Base-by-base conservation (phyloP, 768 basidiomycete genomes). In the Collybia sp. region DNA sequence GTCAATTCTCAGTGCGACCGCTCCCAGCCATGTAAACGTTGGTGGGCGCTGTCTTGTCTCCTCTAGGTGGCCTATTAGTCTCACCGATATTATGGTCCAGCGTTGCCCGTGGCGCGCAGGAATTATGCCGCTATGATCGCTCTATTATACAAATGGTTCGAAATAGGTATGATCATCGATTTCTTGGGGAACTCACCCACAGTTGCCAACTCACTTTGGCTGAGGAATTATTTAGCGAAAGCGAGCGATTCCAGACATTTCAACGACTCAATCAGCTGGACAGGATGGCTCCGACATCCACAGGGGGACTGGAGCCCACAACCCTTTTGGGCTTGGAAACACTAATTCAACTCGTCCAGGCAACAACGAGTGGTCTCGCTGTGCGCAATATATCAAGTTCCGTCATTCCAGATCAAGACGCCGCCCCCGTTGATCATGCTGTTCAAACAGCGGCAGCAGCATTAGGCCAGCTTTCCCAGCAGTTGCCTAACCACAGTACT, bases 11-110 rank as follows among this genome's bases (percentile, higher is more conserved):
- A 55, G 54, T 55, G 54, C 17, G 48, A 53, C 43, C 30, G 54
- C 32, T 49, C 37, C 13, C 42, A 53, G 39, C 54, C 54, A 19
- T 55, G 54, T 47, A 48, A 38, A 12, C 38, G 52, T 42, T 55
- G 54, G 54, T 43, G 32, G 46, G 37, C 30, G 40, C 15, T 30
- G 19, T 20, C 12, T 35, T 16, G 19, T 13, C 5, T 16, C 11
- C 6, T 16, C 38, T 20, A 3, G 10, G 34, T 10, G 17, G 17
- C 35, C 12, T 15, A 20, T 25, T 5, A 17, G 6, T 44, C n/a
- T 38, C 17, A 43, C n/a, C 20, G 31, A 6, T 25, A 25, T 25
- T 25, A 8, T 25, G 25, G 3, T 10, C 10, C 17, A 52, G 51
- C 30, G 34, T 43, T 30, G 30, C 43, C 2, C 37, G 51, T 13